Percentiles rank a stretch among this genome's conserved stretches.
Conservation (phyloP, 257 asterid species). For the Forsythia viridissima region DNA sequence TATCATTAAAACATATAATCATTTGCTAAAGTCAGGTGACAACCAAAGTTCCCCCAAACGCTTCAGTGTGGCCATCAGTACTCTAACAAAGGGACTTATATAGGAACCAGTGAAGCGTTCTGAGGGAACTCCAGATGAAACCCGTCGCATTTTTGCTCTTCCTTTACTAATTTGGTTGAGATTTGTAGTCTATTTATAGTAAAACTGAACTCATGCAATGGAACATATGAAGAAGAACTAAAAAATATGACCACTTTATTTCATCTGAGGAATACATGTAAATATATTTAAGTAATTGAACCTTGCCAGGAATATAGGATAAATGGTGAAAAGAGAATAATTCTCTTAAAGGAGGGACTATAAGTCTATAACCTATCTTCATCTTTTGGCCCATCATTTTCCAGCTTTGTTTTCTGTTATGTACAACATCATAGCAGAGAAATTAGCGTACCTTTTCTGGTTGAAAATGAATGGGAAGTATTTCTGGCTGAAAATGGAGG, state of each 20-base stretch:
- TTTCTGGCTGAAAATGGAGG: not conserved
- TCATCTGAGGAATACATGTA: not conserved
- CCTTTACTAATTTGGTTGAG: not conserved
- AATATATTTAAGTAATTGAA: not conserved
- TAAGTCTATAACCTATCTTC: too few species aligned
- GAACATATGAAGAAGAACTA: constrained; percentile 2
- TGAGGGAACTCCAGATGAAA: constrained; percentile 4
- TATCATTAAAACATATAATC: not conserved
- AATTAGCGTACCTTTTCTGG: not conserved
- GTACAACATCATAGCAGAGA: not conserved
- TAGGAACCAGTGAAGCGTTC: not conserved
- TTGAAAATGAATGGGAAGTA: too few species aligned
- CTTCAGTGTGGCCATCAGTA: not conserved
- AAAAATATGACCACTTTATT: constrained; percentile 20
- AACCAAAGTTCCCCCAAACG: not conserved
- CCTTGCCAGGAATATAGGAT: not conserved
- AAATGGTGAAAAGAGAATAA: not conserved
- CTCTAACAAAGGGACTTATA: not conserved
- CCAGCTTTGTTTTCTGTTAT: too few species aligned
- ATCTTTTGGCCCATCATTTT: too few species aligned
- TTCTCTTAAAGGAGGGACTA: too few species aligned
- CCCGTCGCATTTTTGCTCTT: constrained; percentile 27
- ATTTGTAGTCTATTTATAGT: constrained; percentile 1
- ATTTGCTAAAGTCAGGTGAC: not conserved
- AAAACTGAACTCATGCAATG: not conserved